Evolutionary conservation across 306 rosid species (phyloP).

Genomic region (Acmispon strigosus): DNA sequence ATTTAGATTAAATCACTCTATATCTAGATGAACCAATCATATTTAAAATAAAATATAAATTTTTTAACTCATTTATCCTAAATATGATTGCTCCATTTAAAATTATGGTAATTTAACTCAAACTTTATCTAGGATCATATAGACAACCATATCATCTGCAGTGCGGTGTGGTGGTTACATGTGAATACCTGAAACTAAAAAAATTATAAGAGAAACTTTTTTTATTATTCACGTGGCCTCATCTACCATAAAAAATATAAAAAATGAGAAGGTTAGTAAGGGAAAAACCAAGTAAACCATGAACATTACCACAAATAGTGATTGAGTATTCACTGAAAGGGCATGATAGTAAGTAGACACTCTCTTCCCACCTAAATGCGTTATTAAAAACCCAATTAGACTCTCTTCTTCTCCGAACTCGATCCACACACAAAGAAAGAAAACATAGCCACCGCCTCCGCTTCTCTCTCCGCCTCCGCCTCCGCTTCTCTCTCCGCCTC

Average conservation of each 20-base stretch:
- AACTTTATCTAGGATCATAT: too few relatives aligned
- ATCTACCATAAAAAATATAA: neutral
- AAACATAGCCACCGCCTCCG: neutral
- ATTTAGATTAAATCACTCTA: too few relatives aligned
- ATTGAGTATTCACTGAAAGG: neutral
- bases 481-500: neutral
- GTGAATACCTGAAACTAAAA: too few relatives aligned
- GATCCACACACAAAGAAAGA: neutral
- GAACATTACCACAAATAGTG: neutral
- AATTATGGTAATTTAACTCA: too few relatives aligned
- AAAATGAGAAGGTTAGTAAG: neutral
- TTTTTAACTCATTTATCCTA: too few relatives aligned
- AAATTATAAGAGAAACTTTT: neutral
- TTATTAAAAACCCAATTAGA: constrained; percentile 6
- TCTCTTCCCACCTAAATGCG: neutral
- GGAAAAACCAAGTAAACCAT: neutral
- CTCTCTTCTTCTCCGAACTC: neutral
- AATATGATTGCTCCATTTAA: too few relatives aligned
- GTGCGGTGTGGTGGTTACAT: too few relatives aligned
- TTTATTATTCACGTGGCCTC: constrained; percentile 13
- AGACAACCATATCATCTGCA: too few relatives aligned
- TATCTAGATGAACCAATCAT: too few relatives aligned
- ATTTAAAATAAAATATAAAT: too few relatives aligned
- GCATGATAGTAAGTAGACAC: neutral
- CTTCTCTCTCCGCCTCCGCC: neutral